Conservation (phyloP, 768 basidiomycete species). For the Kwoniella sp. region DNA sequence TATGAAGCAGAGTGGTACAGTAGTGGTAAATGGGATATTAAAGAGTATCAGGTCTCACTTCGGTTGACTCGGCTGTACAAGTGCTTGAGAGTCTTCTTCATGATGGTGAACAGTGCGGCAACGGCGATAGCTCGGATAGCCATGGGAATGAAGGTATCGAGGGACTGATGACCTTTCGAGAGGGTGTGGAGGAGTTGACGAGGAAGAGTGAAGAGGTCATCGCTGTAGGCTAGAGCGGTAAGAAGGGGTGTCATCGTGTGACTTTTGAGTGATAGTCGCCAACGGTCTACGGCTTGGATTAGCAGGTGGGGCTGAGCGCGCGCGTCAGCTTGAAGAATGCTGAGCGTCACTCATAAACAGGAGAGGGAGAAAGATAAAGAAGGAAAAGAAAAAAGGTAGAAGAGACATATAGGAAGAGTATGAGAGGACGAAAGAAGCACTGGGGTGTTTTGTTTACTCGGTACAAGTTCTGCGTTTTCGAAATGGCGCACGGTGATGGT, state of each 20-base stretch:
- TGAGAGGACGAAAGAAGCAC: too few relatives aligned
- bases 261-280: too few relatives aligned
- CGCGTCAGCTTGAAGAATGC: too few relatives aligned
- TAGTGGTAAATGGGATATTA: neutral
- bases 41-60: neutral
- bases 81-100: neutral
- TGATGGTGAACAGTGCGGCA: neutral
- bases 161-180: neutral
- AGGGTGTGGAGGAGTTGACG: constrained; percentile 3
- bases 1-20: neutral
- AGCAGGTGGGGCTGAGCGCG: too few relatives aligned
- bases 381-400: too few relatives aligned
- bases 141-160: constrained; percentile 6
- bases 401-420: too few relatives aligned
- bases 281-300: too few relatives aligned
- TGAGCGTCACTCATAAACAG: too few relatives aligned
- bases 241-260: constrained; percentile 4
- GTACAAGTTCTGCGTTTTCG: too few relatives aligned
- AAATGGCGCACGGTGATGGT: too few relatives aligned
- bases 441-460: too few relatives aligned
- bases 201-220: constrained; percentile 5
- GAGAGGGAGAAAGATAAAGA: too few relatives aligned
- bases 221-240: constrained; percentile 1
- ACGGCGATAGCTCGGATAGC: constrained; percentile 7
- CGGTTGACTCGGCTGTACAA: neutral